Conservation (phyloP, 73 alveolate genomes). For the Durusdinium trenchii region DNA sequence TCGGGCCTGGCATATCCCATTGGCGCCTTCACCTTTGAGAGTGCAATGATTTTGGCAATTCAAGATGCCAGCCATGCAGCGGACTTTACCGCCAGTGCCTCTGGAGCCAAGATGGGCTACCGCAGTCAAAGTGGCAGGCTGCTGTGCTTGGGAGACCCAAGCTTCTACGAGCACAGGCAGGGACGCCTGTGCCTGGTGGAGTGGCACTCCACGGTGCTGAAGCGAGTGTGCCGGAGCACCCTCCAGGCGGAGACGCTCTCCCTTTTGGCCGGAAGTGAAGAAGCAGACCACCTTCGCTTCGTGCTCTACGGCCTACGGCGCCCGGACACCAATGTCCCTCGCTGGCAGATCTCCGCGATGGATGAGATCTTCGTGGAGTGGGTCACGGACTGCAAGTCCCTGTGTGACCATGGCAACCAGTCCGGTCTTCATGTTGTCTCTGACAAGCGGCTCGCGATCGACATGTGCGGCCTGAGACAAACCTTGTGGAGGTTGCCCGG, state of each 20-base stretch:
- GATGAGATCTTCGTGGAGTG: not conserved
- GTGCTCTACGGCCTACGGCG: not conserved
- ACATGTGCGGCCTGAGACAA: too few species aligned
- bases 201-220: not conserved
- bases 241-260: slow-evolving; percentile 12
- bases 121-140: not conserved
- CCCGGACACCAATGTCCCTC: not conserved
- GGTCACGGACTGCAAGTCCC: slow-evolving; percentile 24
- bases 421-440: not conserved
- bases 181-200: not conserved
- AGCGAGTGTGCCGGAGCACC: too few species aligned
- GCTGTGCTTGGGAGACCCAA: not conserved
- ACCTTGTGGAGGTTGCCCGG: too few species aligned
- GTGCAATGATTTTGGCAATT: not conserved
- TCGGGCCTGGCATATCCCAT: not conserved
- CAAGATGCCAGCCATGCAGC: not conserved
- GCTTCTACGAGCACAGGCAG: not conserved
- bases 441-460: too few species aligned
- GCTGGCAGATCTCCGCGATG: not conserved
- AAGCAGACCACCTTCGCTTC: not conserved
- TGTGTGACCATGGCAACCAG: not conserved
- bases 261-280: not conserved
- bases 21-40: not conserved
- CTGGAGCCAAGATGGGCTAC: not conserved
- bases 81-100: too few species aligned